Conservation (phyloP, 1,284 basidiomycete species). For the Vanrija humicola region DNA sequence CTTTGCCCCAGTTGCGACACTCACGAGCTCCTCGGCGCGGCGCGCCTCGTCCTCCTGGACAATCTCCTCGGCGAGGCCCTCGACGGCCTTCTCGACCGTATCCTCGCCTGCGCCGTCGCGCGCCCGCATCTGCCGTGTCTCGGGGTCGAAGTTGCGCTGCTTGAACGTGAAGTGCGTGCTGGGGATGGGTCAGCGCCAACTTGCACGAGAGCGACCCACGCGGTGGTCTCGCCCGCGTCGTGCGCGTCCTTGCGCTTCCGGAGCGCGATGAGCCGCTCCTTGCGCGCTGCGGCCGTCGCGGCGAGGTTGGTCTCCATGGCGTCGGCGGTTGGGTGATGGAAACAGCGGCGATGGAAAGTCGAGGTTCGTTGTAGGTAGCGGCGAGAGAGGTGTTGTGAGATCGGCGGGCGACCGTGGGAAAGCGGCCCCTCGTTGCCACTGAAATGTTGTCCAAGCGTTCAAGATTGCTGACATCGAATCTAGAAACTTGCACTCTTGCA, state of each 20-base stretch:
- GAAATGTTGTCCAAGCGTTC: neutral
- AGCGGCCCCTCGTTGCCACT: neutral
- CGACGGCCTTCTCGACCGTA: constrained; percentile 81
- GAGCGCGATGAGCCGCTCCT: constrained; percentile 75
- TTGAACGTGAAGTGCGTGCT: constrained; percentile 61
- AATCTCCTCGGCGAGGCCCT: constrained; percentile 77
- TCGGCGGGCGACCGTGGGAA: constrained; percentile 25
- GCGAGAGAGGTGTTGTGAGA: neutral
- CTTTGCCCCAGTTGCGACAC: constrained; percentile 32
- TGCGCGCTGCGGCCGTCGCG: constrained; percentile 77
- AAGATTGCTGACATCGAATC: neutral
- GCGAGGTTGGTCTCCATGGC: constrained; percentile 67
- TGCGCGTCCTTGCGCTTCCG: constrained; percentile 70
- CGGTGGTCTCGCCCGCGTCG: constrained; percentile 29
- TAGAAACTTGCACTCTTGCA: neutral
- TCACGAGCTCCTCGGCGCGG: constrained; percentile 78
- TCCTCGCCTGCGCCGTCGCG: constrained; percentile 59
- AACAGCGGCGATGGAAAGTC: neutral
- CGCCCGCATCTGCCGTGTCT: constrained; percentile 70
- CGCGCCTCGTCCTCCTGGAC: constrained; percentile 79
- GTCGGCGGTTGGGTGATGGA: neutral
- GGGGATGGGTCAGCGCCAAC: neutral
- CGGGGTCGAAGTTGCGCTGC: constrained; percentile 80
- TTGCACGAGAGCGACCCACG: constrained; percentile 8
- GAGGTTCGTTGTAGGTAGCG: neutral